These are phyloP conservation scores for Pseudotsuga menziesii DNA, from an alignment of 75 land plant genomes.

Conservation along the genomic window DNA sequence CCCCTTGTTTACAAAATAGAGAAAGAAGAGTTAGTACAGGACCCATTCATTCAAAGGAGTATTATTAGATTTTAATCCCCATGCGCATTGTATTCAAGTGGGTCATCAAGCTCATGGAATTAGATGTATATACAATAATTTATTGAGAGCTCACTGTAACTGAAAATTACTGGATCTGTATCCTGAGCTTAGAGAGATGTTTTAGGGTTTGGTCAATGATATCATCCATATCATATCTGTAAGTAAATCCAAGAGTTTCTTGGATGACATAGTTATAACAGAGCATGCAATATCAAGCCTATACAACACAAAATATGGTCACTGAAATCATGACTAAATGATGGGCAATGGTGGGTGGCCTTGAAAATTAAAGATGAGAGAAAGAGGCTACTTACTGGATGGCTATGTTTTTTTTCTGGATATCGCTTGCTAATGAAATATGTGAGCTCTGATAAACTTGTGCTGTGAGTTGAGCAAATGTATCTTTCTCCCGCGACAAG, in stretches of 20 bases:
- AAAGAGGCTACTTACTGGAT: background rate
- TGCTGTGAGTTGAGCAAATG: conserved; percentile 47
- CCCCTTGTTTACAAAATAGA: too few relatives aligned
- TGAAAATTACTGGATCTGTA: too few relatives aligned
- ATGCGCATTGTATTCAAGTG: too few relatives aligned
- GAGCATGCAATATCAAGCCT: conserved; percentile 4
- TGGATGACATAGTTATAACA: conserved; percentile 28
- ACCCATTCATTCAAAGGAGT: too few relatives aligned
- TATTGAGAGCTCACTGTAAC: too few relatives aligned
- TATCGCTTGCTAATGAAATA: background rate
- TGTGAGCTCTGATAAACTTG: conserved; percentile 15
- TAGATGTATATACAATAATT: too few relatives aligned
- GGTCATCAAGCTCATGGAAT: too few relatives aligned
- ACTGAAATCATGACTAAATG: background rate
- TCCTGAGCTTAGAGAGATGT: too few relatives aligned
- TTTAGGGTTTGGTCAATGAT: conserved; percentile 17
- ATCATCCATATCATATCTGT: conserved; percentile 28
- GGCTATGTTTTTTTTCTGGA: background rate
- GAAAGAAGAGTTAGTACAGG: too few relatives aligned
- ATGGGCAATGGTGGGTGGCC: too few relatives aligned
- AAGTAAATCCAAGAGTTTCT: conserved; percentile 38
- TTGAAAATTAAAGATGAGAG: background rate
- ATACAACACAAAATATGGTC: background rate
- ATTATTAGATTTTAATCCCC: too few relatives aligned
- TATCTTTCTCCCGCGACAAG: conserved; percentile 51